phyloP scores from a whole-genome alignment of 2,329 filamentous ascomycete species.

The Epichloe baconii region DNA sequence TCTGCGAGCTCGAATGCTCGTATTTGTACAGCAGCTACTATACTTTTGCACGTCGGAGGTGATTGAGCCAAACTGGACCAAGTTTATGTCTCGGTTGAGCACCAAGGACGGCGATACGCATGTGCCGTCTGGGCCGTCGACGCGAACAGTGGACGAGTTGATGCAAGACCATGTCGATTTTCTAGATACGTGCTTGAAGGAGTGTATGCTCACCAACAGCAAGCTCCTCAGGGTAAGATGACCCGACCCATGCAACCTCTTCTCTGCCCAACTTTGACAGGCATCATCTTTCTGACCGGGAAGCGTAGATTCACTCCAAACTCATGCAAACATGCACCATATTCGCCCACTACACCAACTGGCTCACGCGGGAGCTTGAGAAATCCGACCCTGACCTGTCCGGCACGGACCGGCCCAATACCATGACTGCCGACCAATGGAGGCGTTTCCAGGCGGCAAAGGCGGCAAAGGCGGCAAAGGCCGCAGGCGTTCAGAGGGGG shows the following conservation, averaged over 20 bases:
- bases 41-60: conserved; percentile 97
- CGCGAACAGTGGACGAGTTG: conserved; percentile 80
- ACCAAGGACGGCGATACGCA: conserved; percentile 33
- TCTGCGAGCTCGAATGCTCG: conserved; percentile 81
- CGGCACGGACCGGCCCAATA: conserved; percentile 41
- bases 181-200: conserved; percentile 91
- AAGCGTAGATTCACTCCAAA: conserved; percentile 78
- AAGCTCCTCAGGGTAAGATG: conserved; percentile 70
- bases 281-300: conserved; percentile 5
- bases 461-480: conserved; percentile 21
- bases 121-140: conserved; percentile 13
- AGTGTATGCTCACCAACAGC: conserved; percentile 97
- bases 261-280: background rate
- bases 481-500: conserved; percentile 15
- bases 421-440: conserved; percentile 51
- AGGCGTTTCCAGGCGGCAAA: conserved; percentile 38
- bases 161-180: conserved; percentile 99
- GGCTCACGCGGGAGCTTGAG: conserved; percentile 72
- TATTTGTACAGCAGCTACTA: conserved; percentile 90
- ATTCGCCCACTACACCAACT: conserved; percentile 83
- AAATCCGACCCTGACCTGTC: conserved; percentile 70
- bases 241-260: background rate
- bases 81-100: conserved; percentile 77
- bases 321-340: conserved; percentile 91
- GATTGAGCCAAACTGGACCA: conserved; percentile 94